Conservation (phyloP, 805 yeast genomes). For the Myxozyma neotropica region DNA sequence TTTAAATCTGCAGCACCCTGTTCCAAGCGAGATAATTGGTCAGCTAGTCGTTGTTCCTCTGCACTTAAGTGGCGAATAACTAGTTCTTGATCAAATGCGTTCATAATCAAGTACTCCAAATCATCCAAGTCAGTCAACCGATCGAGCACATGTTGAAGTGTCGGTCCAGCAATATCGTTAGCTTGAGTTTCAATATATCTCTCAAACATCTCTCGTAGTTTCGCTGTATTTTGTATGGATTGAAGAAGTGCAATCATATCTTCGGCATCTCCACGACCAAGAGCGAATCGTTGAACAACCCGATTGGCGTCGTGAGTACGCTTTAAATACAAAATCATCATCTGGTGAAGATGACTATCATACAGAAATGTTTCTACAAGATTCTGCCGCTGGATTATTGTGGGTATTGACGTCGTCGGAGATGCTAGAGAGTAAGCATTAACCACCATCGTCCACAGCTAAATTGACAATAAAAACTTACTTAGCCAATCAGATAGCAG, state of each 20-base stretch:
- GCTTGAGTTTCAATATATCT: background rate
- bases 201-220: slow-evolving; percentile 12
- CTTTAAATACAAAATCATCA: slow-evolving; percentile 63
- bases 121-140: slow-evolving; percentile 15
- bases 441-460: background rate
- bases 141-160: slow-evolving; percentile 2
- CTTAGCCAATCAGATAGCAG: slow-evolving; percentile 74
- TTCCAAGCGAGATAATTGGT: slow-evolving; percentile 13
- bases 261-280: slow-evolving; percentile 49
- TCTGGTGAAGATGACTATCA: slow-evolving; percentile 53
- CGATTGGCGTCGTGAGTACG: slow-evolving; percentile 51
- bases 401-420: slow-evolving; percentile 65
- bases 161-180: background rate
- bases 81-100: slow-evolving; percentile 31
- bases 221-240: slow-evolving; percentile 43
- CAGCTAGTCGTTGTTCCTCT: slow-evolving; percentile 24
- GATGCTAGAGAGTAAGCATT: slow-evolving; percentile 46
- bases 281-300: slow-evolving; percentile 42
- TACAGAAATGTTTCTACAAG: slow-evolving; percentile 50
- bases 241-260: slow-evolving; percentile 51
- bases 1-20: slow-evolving; percentile 36
- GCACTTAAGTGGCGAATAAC: slow-evolving; percentile 18
- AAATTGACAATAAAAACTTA: background rate
- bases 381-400: slow-evolving; percentile 59
- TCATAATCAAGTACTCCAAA: slow-evolving; percentile 19